A percentile compares a stretch with the other conserved stretches of the same genome.
These are phyloP conservation scores for Tolypocladium paradoxum DNA, from an alignment of 2,329 filamentous ascomycete genomes.

Conservation along the genomic window DNA sequence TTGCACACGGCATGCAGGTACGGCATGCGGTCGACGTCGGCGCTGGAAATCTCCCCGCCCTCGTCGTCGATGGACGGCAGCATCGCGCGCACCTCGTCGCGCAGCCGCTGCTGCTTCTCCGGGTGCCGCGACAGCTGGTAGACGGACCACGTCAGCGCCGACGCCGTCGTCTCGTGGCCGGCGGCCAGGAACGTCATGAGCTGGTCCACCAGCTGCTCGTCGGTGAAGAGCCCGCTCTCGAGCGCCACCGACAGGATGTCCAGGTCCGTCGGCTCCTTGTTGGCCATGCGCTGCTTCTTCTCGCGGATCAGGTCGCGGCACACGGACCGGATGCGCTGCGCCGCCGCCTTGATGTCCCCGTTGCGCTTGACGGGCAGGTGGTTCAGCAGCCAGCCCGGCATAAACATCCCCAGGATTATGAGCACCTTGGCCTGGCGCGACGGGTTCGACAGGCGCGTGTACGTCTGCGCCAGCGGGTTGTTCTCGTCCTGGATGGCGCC, in stretches of 20 bases:
- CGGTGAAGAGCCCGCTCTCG: constrained; percentile 61
- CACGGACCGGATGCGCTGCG: constrained; percentile 48
- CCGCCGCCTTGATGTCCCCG: constrained; percentile 46
- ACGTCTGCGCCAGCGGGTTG: constrained; percentile 47
- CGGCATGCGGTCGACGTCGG: constrained; percentile 59
- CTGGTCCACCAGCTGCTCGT: constrained; percentile 76
- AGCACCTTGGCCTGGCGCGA: constrained; percentile 41
- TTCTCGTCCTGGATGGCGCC: constrained; percentile 50
- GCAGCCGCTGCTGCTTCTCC: constrained; percentile 54
- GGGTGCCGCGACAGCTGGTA: constrained; percentile 59
- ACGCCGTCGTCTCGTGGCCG: constrained; percentile 70
- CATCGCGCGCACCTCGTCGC: constrained; percentile 52
- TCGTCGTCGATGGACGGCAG: constrained; percentile 39
- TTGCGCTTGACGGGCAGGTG: constrained; percentile 62
- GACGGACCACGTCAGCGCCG: constrained; percentile 63
- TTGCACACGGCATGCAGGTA: constrained; percentile 73
- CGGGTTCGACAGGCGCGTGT: constrained; percentile 44
- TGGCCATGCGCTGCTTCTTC: constrained; percentile 48
- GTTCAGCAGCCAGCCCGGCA: constrained; percentile 51
- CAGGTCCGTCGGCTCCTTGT: constrained; percentile 39
- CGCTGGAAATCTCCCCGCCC: constrained; percentile 22
- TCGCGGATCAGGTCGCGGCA: constrained; percentile 58
- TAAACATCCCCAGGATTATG: constrained; percentile 46
- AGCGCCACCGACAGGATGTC: constrained; percentile 79
- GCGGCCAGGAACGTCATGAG: constrained; percentile 85